Evolutionary conservation across 1,139 yeast species (phyloP).

Genomic region (Candida smagusa): DNA sequence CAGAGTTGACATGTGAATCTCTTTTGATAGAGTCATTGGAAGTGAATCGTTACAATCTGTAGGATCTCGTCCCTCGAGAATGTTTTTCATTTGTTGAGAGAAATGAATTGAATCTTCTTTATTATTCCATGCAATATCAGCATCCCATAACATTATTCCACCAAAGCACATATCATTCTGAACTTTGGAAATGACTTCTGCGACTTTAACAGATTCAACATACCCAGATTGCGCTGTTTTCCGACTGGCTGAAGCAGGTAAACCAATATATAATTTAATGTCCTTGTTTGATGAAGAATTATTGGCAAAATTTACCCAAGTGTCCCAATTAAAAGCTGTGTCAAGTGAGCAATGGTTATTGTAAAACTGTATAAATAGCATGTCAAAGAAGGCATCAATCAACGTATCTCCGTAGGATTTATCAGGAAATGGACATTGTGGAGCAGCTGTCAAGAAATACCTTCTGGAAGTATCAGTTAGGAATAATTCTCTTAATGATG

Average conservation of each 20-base stretch:
- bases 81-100: background rate
- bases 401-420: constrained; percentile 13
- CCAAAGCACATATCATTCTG: constrained; percentile 14
- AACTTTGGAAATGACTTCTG: constrained; percentile 5
- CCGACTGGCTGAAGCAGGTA: constrained; percentile 11
- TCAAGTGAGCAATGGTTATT: constrained; percentile 20
- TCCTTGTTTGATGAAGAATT: constrained; percentile 13
- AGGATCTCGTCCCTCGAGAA: background rate
- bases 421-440: constrained; percentile 19
- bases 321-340: constrained; percentile 48
- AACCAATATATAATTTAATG: constrained; percentile 15
- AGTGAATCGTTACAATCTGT: too few relatives aligned
- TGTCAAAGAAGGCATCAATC: constrained; percentile 11
- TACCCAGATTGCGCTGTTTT: constrained; percentile 11
- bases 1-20: too few relatives aligned
- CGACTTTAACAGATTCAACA: constrained; percentile 7
- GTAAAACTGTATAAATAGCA: constrained; percentile 19
- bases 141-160: constrained; percentile 5
- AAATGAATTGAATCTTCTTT: constrained; percentile 1
- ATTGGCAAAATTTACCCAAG: constrained; percentile 26
- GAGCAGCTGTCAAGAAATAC: constrained; percentile 17
- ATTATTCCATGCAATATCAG: constrained; percentile 4
- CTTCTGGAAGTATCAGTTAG: constrained; percentile 9
- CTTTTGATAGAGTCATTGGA: too few relatives aligned
- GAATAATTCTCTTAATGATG: constrained; percentile 9